A percentile compares a stretch with the other conserved stretches of the same genome.
Evolutionary conservation across 169 alveolate species (phyloP).

Genomic region (Plasmodium fragile): DNA sequence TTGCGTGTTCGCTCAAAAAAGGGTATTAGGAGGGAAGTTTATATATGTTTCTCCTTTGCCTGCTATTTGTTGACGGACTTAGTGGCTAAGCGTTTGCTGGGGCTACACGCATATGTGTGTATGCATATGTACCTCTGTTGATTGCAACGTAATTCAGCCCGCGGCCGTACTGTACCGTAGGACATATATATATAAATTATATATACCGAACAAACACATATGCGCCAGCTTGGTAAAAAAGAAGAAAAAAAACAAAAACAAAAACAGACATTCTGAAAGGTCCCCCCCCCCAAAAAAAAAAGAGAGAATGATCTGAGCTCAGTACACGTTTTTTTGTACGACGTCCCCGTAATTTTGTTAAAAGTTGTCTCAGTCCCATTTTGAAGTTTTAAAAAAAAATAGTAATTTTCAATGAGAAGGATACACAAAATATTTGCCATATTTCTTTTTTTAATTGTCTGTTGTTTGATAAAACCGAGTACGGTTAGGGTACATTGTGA

Average conservation of each 20-base stretch:
- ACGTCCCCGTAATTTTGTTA: not conserved
- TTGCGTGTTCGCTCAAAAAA: not conserved
- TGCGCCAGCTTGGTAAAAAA: not conserved
- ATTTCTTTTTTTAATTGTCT: not conserved
- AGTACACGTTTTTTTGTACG: not conserved
- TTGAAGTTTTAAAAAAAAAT: not conserved
- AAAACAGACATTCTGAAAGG: not conserved
- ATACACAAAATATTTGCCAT: not conserved
- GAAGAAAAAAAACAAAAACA: not conserved
- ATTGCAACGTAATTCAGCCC: not conserved
- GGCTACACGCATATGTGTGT: not conserved
- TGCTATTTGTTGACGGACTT: not conserved
- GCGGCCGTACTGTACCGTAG: not conserved
- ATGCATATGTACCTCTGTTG: not conserved
- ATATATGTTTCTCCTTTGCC: not conserved
- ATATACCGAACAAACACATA: not conserved
- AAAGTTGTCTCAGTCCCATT: not conserved
- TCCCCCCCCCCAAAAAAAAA: not conserved
- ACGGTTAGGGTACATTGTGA: not conserved
- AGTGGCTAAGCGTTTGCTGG: not conserved
- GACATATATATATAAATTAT: not conserved
- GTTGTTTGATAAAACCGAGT: slow-evolving; percentile 1
- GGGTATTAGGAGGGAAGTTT: not conserved
- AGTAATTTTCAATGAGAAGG: slow-evolving; percentile 12
- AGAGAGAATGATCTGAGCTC: not conserved